These are phyloP conservation scores for Salix viminalis DNA, from an alignment of 345 rosid species.

Conservation along the genomic window DNA sequence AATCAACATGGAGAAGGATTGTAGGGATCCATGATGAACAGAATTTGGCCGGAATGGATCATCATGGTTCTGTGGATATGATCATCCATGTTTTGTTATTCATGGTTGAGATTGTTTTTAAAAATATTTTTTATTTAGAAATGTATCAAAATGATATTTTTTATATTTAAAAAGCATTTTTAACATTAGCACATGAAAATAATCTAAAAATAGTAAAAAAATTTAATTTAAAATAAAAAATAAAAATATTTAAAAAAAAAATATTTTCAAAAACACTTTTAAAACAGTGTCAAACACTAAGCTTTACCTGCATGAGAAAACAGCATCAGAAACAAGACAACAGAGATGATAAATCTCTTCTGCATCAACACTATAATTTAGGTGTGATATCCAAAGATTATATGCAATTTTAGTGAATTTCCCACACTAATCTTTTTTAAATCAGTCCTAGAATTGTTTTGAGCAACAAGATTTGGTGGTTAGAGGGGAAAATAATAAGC, in stretches of 20 bases:
- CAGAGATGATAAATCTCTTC: slow-evolving; percentile 37
- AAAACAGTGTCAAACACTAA: too few species aligned
- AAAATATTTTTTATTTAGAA: too few species aligned
- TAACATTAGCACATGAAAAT: too few species aligned
- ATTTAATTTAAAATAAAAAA: too few species aligned
- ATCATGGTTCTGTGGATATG: slow-evolving; percentile 42
- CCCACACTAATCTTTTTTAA: neutral
- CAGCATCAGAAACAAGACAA: slow-evolving; percentile 35
- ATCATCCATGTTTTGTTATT: slow-evolving; percentile 51
- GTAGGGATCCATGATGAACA: slow-evolving; percentile 18
- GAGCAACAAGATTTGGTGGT: slow-evolving; percentile 3
- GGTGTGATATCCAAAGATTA: neutral
- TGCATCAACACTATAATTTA: neutral
- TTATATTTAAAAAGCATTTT: too few species aligned
- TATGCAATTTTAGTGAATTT: too few species aligned
- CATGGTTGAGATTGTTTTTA: too few species aligned
- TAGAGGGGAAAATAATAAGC: neutral
- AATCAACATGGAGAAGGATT: slow-evolving; percentile 28
- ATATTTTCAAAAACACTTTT: too few species aligned
- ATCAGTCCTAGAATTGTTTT: neutral
- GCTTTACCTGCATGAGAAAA: slow-evolving; percentile 47
- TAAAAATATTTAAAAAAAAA: too few species aligned
- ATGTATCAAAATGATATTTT: too few species aligned
- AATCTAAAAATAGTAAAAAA: too few species aligned
- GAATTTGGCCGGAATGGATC: slow-evolving; percentile 52